Percentiles rank a stretch among this genome's conserved stretches.
Evolutionary conservation across 768 basidiomycete genomes (phyloP).

Genomic region (Suillus tomentosus): DNA sequence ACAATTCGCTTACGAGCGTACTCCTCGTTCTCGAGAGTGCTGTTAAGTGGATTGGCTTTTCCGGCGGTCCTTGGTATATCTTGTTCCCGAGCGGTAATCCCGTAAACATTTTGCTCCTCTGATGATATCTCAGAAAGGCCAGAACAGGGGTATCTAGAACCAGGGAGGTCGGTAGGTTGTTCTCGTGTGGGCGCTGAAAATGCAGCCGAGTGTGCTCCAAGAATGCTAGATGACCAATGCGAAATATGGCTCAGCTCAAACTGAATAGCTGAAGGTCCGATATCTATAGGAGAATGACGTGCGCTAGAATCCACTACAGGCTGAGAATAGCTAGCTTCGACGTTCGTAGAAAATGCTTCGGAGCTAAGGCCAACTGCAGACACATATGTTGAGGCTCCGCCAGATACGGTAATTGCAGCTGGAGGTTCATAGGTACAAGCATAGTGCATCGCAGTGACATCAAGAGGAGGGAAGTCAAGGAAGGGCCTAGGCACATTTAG

Average conservation of each 20-base stretch:
- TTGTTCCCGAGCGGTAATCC: neutral
- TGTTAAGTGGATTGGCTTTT: neutral
- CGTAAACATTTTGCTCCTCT: neutral
- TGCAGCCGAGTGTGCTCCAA: neutral
- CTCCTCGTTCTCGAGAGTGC: neutral
- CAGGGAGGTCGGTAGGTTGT: no score
- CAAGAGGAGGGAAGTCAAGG: neutral
- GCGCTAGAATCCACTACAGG: neutral
- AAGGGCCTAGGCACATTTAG: neutral
- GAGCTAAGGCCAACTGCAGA: neutral
- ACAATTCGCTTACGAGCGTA: neutral
- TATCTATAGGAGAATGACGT: neutral
- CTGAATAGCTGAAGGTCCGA: neutral
- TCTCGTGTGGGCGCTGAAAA: neutral
- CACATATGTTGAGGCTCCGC: neutral
- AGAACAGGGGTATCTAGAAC: neutral
- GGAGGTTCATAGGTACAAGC: neutral
- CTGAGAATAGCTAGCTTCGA: neutral
- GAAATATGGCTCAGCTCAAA: neutral
- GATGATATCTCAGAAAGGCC: neutral
- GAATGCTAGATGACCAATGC: neutral
- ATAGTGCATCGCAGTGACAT: neutral
- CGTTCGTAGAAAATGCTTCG: neutral
- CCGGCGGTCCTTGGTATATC: neutral
- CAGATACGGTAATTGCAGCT: neutral